A percentile compares a stretch with the other conserved stretches of the same genome.
phyloP scores from a whole-genome alignment of 2,329 filamentous ascomycete genomes.

The Magnaporthales sp. region DNA sequence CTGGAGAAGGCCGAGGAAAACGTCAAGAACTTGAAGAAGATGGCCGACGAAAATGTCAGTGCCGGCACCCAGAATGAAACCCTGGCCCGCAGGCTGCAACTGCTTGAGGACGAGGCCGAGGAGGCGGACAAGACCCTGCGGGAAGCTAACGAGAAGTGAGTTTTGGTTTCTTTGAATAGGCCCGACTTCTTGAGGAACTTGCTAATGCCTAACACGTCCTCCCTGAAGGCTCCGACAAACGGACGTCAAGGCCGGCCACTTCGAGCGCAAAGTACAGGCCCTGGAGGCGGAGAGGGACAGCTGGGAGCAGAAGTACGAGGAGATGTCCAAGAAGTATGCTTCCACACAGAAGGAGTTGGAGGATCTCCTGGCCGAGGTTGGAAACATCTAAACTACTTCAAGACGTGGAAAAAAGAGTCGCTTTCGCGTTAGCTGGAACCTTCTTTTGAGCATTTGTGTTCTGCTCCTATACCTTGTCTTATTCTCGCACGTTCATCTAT shows the following conservation, averaged over 20 bases:
- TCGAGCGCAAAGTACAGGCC: conserved; percentile 97
- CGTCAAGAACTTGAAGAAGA: conserved; percentile 81
- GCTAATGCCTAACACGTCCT: conserved; percentile 11
- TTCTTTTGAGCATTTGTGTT: neutral
- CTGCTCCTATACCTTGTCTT: conserved; percentile 1
- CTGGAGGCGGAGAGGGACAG: conserved; percentile 85
- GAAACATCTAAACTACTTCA: conserved; percentile 64
- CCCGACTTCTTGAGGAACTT: neutral
- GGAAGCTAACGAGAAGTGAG: conserved; percentile 98
- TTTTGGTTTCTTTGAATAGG: conserved; percentile 14
- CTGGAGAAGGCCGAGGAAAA: conserved; percentile 84
- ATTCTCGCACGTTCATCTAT: neutral
- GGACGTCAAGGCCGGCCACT: conserved; percentile 98
- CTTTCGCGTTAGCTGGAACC: neutral
- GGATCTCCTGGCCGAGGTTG: conserved; percentile 83
- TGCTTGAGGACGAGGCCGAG: conserved; percentile 97
- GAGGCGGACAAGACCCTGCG: conserved; percentile 91
- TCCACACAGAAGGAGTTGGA: conserved; percentile 82
- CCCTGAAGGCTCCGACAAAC: conserved; percentile 81
- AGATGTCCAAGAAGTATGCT: conserved; percentile 86
- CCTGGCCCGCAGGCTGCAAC: conserved; percentile 82
- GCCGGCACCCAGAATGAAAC: conserved; percentile 86
- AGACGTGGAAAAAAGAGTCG: neutral
- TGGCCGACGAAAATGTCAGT: conserved; percentile 72
- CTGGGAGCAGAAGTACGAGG: conserved; percentile 97